Conservation (phyloP, 2,329 filamentous ascomycete genomes). For the Aureobasidium sp. region DNA sequence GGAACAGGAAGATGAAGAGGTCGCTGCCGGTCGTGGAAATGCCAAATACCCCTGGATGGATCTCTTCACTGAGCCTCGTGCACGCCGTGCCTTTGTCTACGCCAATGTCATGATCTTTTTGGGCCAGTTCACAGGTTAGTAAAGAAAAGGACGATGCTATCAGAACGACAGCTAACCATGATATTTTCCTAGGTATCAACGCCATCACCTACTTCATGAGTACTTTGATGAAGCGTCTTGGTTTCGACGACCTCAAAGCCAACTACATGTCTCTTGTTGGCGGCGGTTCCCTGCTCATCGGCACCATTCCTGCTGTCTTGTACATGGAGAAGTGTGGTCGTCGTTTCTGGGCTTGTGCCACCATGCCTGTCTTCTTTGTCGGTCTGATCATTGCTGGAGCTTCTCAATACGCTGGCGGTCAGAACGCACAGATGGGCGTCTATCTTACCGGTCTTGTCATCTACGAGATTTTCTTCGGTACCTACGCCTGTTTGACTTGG, state of each 20-base stretch:
- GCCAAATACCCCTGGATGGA: slow-evolving; percentile 63
- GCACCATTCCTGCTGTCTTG: slow-evolving; percentile 37
- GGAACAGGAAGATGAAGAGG: slow-evolving; percentile 49
- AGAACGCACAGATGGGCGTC: slow-evolving; percentile 47
- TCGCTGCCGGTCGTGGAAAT: slow-evolving; percentile 45
- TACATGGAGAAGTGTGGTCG: slow-evolving; percentile 66
- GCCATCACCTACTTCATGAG: slow-evolving; percentile 69
- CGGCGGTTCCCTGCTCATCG: slow-evolving; percentile 57
- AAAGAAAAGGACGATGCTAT: too few relatives aligned
- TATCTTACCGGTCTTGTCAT: slow-evolving; percentile 62
- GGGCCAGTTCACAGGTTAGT: slow-evolving; percentile 54
- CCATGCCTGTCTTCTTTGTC: slow-evolving; percentile 65
- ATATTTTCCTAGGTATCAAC: slow-evolving; percentile 63
- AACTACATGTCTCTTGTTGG: slow-evolving; percentile 73
- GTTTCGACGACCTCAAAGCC: slow-evolving; percentile 54
- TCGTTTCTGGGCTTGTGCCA: slow-evolving; percentile 66
- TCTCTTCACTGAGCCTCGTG: slow-evolving; percentile 63
- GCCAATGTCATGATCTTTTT: slow-evolving; percentile 64
- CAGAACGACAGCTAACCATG: too few relatives aligned
- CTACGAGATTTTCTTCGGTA: slow-evolving; percentile 62
- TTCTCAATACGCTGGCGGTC: slow-evolving; percentile 51
- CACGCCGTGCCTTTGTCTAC: slow-evolving; percentile 59
- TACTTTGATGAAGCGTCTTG: slow-evolving; percentile 59
- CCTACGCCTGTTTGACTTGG: slow-evolving; percentile 27
- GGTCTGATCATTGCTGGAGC: slow-evolving; percentile 60